These are phyloP conservation scores for Aspergillus saccharolyticus DNA, from an alignment of 495 filamentous ascomycete genomes.

Conservation along the genomic window DNA sequence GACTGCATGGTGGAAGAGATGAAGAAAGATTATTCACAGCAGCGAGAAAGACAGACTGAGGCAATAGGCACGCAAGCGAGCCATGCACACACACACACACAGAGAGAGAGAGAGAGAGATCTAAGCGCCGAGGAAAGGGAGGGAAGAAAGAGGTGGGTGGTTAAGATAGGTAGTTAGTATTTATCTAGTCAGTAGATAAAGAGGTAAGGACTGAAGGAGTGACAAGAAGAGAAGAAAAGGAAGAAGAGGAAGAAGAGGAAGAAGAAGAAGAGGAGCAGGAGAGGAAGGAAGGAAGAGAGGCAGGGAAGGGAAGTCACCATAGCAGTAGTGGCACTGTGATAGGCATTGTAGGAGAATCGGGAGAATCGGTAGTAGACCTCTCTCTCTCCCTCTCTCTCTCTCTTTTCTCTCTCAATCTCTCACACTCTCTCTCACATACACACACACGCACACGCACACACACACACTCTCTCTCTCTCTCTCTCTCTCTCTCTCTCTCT, in stretches of 20 bases:
- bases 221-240: slow-evolving; percentile 4
- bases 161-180: too few species aligned
- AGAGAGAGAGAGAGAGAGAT: too few species aligned
- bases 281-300: slow-evolving; percentile 1
- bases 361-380: too few species aligned
- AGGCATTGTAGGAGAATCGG: too few species aligned
- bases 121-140: background rate
- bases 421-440: too few species aligned
- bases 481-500: too few species aligned
- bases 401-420: too few species aligned
- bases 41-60: background rate
- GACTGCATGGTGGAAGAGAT: slow-evolving; percentile 20
- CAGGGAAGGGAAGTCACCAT: background rate
- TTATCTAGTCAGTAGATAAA: too few species aligned
- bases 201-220: background rate
- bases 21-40: background rate
- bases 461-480: too few species aligned
- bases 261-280: background rate
- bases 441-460: too few species aligned
- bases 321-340: background rate
- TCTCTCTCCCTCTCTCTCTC: too few species aligned
- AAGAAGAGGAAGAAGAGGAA: background rate
- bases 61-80: background rate
- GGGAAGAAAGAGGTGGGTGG: slow-evolving; percentile 1
- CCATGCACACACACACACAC: slow-evolving; percentile 4